These are phyloP conservation scores for Cercospora canescens DNA, from an alignment of 2,329 filamentous ascomycete species.

Conservation along the genomic window DNA sequence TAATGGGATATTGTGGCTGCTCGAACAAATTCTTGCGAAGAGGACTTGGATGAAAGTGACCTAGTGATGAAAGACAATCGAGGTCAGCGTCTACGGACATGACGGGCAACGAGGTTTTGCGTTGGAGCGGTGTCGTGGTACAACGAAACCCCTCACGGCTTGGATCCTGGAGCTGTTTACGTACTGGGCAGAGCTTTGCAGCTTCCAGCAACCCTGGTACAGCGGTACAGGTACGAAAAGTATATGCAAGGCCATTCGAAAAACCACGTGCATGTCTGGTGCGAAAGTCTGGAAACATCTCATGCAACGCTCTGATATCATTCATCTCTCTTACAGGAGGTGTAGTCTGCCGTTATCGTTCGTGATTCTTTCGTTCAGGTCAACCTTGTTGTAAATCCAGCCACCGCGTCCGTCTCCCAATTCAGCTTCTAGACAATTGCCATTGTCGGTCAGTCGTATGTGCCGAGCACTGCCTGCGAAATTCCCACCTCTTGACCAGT, in stretches of 20 bases:
- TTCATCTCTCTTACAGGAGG: conserved; percentile 25
- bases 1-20: too few relatives aligned
- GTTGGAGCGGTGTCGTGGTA: neutral
- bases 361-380: conserved; percentile 42
- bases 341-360: conserved; percentile 41
- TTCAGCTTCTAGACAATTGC: conserved; percentile 38
- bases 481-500: conserved; percentile 40
- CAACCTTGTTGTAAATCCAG: conserved; percentile 35
- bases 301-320: neutral
- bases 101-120: neutral
- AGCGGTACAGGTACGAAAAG: neutral
- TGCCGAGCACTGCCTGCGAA: conserved; percentile 38
- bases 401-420: conserved; percentile 38
- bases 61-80: neutral
- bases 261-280: neutral
- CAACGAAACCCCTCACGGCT: neutral
- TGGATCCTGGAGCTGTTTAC: conserved; percentile 4
- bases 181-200: neutral
- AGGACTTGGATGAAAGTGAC: neutral
- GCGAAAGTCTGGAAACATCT: neutral
- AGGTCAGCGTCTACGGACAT: neutral
- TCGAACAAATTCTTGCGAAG: neutral
- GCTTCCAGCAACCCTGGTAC: neutral
- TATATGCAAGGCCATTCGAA: neutral
- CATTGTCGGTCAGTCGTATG: conserved; percentile 35